phyloP scores from a whole-genome alignment of 2,329 filamentous ascomycete species.

The Graphiopsis chlorocephala region DNA sequence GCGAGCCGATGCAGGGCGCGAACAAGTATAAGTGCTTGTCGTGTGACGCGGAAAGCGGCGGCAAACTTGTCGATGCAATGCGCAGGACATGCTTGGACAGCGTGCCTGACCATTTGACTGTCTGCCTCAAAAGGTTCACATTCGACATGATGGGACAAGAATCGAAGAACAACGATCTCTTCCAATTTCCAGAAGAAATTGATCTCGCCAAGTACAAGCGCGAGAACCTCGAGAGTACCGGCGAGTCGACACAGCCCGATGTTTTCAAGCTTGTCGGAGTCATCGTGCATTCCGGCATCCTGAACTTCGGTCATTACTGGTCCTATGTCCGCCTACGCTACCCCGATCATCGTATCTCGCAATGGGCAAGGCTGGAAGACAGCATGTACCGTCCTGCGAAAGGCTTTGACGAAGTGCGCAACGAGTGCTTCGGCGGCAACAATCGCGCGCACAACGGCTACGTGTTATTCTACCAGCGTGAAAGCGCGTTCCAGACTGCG shows the following conservation, averaged over 20 bases:
- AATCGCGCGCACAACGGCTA: conserved; percentile 67
- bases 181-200: conserved; percentile 78
- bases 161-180: conserved; percentile 93
- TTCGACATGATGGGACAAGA: conserved; percentile 73
- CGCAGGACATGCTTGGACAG: conserved; percentile 85
- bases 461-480: conserved; percentile 94
- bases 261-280: conserved; percentile 92
- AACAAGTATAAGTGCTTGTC: conserved; percentile 98
- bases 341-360: conserved; percentile 48
- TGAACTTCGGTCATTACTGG: conserved; percentile 95
- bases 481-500: conserved; percentile 56
- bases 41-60: conserved; percentile 62
- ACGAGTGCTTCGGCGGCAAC: conserved; percentile 66
- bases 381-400: conserved; percentile 66
- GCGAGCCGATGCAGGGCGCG: conserved; percentile 92
- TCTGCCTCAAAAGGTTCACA: conserved; percentile 87
- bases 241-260: conserved; percentile 60
- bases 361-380: conserved; percentile 95
- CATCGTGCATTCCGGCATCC: conserved; percentile 87
- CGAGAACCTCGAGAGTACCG: conserved; percentile 70
- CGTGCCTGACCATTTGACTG: conserved; percentile 89
- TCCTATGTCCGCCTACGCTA: conserved; percentile 81
- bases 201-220: conserved; percentile 89
- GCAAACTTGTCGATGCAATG: conserved; percentile 76
- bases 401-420: conserved; percentile 72